Conservation (phyloP, 768 basidiomycete species). For the Hemileccinum rubropunctum region DNA sequence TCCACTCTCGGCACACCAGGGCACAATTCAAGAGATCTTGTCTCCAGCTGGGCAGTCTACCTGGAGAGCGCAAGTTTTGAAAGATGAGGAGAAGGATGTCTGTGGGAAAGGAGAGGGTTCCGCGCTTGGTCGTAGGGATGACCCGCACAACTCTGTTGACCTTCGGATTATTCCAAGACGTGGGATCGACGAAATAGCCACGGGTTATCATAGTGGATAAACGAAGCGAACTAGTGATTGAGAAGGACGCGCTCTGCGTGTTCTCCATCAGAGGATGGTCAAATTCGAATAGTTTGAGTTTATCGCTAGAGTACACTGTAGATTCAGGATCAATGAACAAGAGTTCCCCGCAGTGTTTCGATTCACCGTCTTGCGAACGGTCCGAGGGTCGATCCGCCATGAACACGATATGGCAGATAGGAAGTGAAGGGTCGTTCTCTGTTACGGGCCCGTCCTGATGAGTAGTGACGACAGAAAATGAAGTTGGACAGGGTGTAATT, state of each 20-base stretch:
- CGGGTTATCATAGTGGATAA: background rate
- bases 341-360: background rate
- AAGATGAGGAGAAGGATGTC: slow-evolving; percentile 9
- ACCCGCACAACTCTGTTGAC: slow-evolving; percentile 6
- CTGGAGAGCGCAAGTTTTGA: background rate
- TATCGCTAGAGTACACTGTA: background rate
- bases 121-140: background rate
- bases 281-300: slow-evolving; percentile 5
- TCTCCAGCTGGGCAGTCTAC: background rate
- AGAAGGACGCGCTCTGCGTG: slow-evolving; percentile 14
- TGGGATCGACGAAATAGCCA: too few species aligned
- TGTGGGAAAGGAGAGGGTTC: slow-evolving; percentile 1
- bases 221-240: background rate
- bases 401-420: slow-evolving; percentile 4
- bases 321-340: background rate
- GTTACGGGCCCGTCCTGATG: background rate
- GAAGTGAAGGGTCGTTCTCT: slow-evolving; percentile 1
- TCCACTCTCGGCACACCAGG: slow-evolving; percentile 11
- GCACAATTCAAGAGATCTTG: slow-evolving; percentile 6
- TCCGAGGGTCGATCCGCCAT: background rate
- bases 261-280: background rate
- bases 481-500: background rate
- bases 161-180: too few species aligned
- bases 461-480: too few species aligned
- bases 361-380: background rate